These are phyloP conservation scores for Lentinula sp. DNA, from an alignment of 768 basidiomycete species.

Conservation along the genomic window DNA sequence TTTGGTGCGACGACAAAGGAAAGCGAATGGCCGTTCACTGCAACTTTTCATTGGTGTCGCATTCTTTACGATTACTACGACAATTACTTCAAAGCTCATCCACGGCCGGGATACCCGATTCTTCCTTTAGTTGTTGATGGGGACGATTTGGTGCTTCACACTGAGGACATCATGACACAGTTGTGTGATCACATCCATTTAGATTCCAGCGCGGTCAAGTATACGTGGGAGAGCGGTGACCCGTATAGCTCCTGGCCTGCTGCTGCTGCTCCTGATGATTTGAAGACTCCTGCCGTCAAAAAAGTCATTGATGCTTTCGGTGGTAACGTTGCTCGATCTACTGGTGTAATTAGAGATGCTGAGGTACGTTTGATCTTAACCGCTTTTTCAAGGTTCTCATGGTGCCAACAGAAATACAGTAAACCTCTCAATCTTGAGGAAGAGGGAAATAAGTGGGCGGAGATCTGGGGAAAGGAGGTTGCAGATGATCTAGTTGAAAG, in stretches of 20 bases:
- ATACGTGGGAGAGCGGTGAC: not conserved
- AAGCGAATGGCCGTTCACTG: not conserved
- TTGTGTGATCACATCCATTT: not conserved
- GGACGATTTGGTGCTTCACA: not conserved
- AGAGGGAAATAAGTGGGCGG: conserved; percentile 1
- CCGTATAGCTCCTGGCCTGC: conserved; percentile 1
- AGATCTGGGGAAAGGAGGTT: not conserved
- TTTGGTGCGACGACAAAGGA: not conserved
- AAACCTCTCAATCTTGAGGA: conserved; percentile 1
- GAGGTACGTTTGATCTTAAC: not conserved
- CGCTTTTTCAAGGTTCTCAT: not conserved
- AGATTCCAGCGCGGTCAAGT: not conserved
- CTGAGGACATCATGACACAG: conserved; percentile 1
- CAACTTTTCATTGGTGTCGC: conserved; percentile 1
- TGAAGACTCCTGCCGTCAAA: not conserved
- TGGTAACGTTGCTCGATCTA: not conserved
- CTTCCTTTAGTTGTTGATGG: not conserved
- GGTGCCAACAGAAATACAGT: not conserved
- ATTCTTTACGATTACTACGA: conserved; percentile 1
- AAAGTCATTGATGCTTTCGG: conserved; percentile 1
- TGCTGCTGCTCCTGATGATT: not conserved
- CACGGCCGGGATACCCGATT: not conserved
- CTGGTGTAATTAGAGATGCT: not conserved
- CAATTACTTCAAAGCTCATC: conserved; percentile 1
- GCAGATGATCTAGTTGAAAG: not conserved